Evolutionary conservation across 805 yeast species (phyloP).

Genomic region (Wickerhamiella cacticola): DNA sequence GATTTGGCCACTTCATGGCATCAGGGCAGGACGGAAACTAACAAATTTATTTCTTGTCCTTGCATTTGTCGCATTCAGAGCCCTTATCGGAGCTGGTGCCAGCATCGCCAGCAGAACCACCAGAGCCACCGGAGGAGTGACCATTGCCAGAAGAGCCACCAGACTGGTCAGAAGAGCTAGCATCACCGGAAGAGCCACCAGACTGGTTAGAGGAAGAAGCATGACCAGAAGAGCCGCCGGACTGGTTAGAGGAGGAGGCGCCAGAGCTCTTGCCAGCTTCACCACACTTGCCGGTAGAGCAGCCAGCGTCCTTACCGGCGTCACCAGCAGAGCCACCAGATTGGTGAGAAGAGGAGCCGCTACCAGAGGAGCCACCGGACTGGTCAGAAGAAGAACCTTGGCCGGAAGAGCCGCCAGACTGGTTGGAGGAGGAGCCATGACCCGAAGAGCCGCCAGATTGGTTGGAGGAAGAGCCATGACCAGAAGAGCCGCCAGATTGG

Average conservation of each 20-base stretch:
- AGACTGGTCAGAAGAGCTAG: background rate
- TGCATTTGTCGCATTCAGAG: background rate
- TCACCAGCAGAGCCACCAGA: background rate
- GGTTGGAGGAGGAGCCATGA: background rate
- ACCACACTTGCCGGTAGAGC: background rate
- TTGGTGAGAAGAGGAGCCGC: background rate
- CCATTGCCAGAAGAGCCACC: background rate
- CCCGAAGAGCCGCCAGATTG: background rate
- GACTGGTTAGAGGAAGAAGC: background rate
- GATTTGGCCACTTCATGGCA: no score
- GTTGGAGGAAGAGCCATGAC: background rate
- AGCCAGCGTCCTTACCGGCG: no score
- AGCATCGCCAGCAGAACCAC: background rate
- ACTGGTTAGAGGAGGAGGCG: background rate
- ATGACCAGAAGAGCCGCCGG: background rate
- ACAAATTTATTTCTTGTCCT: background rate
- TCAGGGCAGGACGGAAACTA: background rate
- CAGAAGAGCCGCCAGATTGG: background rate
- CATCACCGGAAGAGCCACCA: background rate
- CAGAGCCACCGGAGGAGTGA: background rate
- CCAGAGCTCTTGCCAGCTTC: background rate
- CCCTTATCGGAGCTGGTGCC: background rate
- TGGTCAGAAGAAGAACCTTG: background rate
- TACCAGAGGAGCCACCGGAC: background rate
- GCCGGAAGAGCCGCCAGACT: constrained; percentile 1